Conservation (phyloP, 140 eudicot genomes). For the Flaveria floridana region DNA sequence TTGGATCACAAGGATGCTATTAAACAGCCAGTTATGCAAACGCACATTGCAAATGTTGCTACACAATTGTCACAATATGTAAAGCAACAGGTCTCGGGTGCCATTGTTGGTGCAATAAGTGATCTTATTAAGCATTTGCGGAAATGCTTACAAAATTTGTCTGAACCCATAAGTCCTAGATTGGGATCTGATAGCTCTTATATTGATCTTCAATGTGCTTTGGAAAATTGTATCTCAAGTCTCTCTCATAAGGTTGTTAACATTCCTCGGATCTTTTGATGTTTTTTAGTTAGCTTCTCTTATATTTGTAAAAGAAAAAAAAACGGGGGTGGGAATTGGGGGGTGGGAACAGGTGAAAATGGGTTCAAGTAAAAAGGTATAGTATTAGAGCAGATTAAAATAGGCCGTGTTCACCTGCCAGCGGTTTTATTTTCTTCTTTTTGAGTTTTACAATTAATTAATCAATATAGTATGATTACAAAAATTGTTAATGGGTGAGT, state of each 20-base stretch:
- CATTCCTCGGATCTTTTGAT: slow-evolving; percentile 2
- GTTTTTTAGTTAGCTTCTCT: not conserved
- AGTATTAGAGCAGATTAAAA: not conserved
- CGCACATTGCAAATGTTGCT: slow-evolving; percentile 51
- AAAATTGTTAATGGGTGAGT: not conserved
- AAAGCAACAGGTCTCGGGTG: slow-evolving; percentile 55
- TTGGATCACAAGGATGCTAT: slow-evolving; percentile 71
- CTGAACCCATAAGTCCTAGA: slow-evolving; percentile 48
- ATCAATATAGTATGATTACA: not conserved
- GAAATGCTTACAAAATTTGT: slow-evolving; percentile 58
- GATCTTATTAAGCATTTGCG: slow-evolving; percentile 70
- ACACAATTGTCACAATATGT: slow-evolving; percentile 53
- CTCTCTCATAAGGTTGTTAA: slow-evolving; percentile 64
- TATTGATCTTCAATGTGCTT: slow-evolving; percentile 58
- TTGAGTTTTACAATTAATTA: not conserved
- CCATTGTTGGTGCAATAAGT: slow-evolving; percentile 65
- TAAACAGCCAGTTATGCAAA: slow-evolving; percentile 62
- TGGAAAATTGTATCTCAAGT: slow-evolving; percentile 60
- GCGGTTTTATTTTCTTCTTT: not conserved
- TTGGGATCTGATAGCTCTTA: slow-evolving; percentile 41
- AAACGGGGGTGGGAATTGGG: too few relatives aligned
- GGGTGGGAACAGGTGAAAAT: not conserved
- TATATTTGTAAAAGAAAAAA: not conserved
- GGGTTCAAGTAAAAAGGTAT: not conserved
- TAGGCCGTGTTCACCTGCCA: not conserved